phyloP scores from a whole-genome alignment of 495 filamentous ascomycete genomes.

The Letharia lupina region DNA sequence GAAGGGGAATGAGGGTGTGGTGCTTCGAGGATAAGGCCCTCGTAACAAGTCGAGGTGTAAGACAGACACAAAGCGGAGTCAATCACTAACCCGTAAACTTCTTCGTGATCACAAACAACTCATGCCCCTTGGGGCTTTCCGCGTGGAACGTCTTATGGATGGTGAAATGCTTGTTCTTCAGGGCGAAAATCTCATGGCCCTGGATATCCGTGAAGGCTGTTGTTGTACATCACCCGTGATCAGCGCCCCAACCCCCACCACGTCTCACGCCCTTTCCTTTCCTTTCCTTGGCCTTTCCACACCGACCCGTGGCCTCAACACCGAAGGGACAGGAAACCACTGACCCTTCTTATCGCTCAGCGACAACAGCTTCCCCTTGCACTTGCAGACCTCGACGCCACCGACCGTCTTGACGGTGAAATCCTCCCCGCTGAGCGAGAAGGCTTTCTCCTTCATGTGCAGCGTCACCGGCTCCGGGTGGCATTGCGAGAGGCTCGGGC shows the following conservation, averaged over 20 bases:
- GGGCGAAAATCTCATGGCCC: constrained; percentile 16
- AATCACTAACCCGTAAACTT: constrained; percentile 14
- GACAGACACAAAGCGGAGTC: background rate
- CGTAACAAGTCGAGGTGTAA: too few species aligned
- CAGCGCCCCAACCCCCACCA: background rate
- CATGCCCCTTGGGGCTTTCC: constrained; percentile 15
- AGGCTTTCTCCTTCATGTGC: constrained; percentile 22
- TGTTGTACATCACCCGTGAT: background rate
- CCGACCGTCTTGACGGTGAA: constrained; percentile 20
- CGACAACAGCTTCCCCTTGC: constrained; percentile 20
- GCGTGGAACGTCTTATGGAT: constrained; percentile 18
- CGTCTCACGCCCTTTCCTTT: too few species aligned
- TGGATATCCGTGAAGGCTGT: constrained; percentile 15
- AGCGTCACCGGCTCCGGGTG: constrained; percentile 19
- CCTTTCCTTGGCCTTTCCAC: too few species aligned
- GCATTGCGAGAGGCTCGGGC: constrained; percentile 11
- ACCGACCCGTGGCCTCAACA: too few species aligned
- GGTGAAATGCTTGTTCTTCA: constrained; percentile 20
- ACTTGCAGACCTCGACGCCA: constrained; percentile 18
- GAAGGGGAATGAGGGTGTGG: background rate
- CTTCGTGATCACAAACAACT: constrained; percentile 20
- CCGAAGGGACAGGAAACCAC: background rate
- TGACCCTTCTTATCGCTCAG: constrained; percentile 18
- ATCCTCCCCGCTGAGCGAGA: constrained; percentile 20
- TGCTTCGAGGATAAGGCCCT: background rate